Conservation (phyloP, 2,329 filamentous ascomycete species). For the Drechslerella coelobrocha region DNA sequence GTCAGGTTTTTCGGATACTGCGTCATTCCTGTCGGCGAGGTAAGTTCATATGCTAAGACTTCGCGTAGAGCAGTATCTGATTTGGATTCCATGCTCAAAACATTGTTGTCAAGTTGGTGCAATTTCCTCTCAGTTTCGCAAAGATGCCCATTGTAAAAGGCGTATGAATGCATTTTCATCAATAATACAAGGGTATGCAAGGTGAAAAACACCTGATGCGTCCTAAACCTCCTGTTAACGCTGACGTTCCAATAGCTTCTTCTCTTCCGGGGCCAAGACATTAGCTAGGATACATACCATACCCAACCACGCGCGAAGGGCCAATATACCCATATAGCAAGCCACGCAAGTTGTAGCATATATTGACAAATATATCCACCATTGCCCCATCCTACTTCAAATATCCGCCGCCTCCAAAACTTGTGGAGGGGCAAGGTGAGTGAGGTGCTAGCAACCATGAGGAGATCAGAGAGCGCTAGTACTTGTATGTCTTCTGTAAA, state of each 20-base stretch:
- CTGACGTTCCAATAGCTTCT: neutral
- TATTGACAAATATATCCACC: conserved; percentile 85
- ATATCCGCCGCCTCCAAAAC: conserved; percentile 63
- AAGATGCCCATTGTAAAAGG: conserved; percentile 96
- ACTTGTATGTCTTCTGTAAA: conserved; percentile 90
- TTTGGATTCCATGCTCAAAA: conserved; percentile 61
- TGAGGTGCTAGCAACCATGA: conserved; percentile 81
- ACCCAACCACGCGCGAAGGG: conserved; percentile 89
- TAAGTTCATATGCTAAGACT: conserved; percentile 87
- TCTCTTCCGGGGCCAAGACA: neutral
- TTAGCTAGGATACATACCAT: conserved; percentile 58
- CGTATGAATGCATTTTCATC: conserved; percentile 99
- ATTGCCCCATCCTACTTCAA: conserved; percentile 72
- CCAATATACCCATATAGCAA: conserved; percentile 80
- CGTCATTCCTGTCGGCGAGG: conserved; percentile 84
- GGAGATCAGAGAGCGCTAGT: conserved; percentile 78
- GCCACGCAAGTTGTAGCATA: conserved; percentile 78
- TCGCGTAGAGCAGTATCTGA: conserved; percentile 75
- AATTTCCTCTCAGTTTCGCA: conserved; percentile 84
- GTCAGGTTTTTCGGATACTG: conserved; percentile 91
- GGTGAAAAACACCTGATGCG: conserved; percentile 91
- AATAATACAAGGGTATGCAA: conserved; percentile 88
- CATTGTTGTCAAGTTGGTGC: conserved; percentile 74
- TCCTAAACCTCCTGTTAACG: conserved; percentile 65
- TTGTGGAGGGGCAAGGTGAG: conserved; percentile 76